Base-by-base conservation (phyloP, 1,284 basidiomycete genomes). In the Papiliotrema terrestris region DNA sequence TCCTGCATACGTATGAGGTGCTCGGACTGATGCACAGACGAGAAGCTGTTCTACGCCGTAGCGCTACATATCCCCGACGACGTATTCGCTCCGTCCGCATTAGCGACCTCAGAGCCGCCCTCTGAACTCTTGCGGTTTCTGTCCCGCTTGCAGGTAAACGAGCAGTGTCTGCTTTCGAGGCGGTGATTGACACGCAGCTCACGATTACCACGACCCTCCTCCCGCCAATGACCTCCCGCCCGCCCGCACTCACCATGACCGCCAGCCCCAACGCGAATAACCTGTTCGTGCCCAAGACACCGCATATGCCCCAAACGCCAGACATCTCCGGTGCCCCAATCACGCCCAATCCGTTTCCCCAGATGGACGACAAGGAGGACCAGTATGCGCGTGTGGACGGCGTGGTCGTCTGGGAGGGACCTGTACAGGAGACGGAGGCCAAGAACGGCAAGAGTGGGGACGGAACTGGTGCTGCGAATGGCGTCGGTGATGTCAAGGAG, bases 171-270 rank as follows among this genome's bases (percentile, higher is more conserved):
- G 39, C 47, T 38, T 26, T n/a, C 3, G 25, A 15, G 42, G 15
- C 14, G 47, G n/a, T 9, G 36, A 49, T 52, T 58, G 48, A 61
- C 23, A 38, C 47, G 39, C 17, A 92, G 75, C 78, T 91, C 22
- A 84, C 89, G 1, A 81, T 90, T 42, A 88, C 91, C 45, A 87
- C 88, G 0, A 84, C 84, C 1, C 92, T 91, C 70, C 88, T 92
- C 37, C 85, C 89, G 1, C 80, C 79, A 54, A 75, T 76, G 26
- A 42, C 77, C 67, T 15, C 43, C 35, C 45, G 44, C 0, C 83
- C 55, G 25, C 55, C 42, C 52, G 57, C 53, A 49, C 60, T 39
- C n/a, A 32, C 25, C 17, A 17, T 19, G 45, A 48, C 42, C 17
- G 37, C 20, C 54, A 51, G 54, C 37, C 56, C 39, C 62, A 50